Base-by-base conservation (phyloP, 2,329 filamentous ascomycete genomes). In the Ambrosiella xylebori region DNA sequence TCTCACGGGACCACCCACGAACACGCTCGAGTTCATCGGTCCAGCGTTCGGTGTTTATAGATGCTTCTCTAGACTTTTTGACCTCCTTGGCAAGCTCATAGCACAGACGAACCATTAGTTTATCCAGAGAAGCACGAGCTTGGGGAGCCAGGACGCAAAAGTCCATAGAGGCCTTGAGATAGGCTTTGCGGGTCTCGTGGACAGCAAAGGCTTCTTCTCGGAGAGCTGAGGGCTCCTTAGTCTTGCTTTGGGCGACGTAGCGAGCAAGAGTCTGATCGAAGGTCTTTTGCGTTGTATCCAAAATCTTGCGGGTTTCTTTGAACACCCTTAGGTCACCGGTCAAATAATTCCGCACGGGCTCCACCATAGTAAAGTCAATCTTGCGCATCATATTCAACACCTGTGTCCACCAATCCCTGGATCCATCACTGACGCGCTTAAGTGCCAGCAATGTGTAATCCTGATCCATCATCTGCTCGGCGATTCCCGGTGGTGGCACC, bases 181-280 rank as follows among this genome's bases (percentile, higher is more conserved):
- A 98, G 38, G 83, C 80, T 66, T 93, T 94, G 60, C 91, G 81
- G 27, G 88, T 86, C 73, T 97, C 93, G 67, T 95, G 93, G 41
- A 97, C 81, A 67, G 93, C 84, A 66, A 98, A 98, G 0, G 93
- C 93, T 70, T 98, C 93, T 69, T 98, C 93, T 61, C 93, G 80
- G 58, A 98, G 74, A 1, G 89, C 81, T 0, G 89, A 96, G 0
- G 91, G 81, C 69, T 98, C 93, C 71, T 97, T 98, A 5, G 88
- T 84, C 74, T 96, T 97, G 63, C 84, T 86, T 70, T 96, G 89
- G 2, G 79, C 76, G 4, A 89, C 79, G 66, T 95, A 97, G 60
- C 90, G 82, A 19, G 86, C 80, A 59, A 96, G 78, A 2, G 86
- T 81, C 57, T 79, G 78, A 68, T 98, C 93, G 65, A 90, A 95